Base-by-base conservation (phyloP, 75 land plant species). In the Azolla pinnata region DNA sequence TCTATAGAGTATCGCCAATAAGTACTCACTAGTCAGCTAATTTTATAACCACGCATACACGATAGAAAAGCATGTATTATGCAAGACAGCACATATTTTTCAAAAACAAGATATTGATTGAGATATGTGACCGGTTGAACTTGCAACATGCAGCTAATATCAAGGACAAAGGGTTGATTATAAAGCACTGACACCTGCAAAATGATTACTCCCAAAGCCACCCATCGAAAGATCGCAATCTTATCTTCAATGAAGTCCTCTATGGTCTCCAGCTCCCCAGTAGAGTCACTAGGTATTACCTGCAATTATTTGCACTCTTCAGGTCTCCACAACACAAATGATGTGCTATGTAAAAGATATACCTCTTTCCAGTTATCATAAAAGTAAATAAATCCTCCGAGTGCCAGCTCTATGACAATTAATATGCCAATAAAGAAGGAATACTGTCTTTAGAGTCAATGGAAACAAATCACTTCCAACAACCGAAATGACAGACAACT, bases 281-380 rank as follows among this genome's bases (percentile, higher is more conserved):
- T 92, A 29, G 65, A 76, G 62, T 92, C 97, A 3, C 64, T 66
- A 24, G 97, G 97, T 54, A 92, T 75, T 18, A 61, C 84, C 97
- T 92, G 79, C 48, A 62, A 31, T 14, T 14, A 38, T 14, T 38
- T 38, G 7, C 42, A 8, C 12, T 38, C 7, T 38, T 38, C 42
- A 38, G 42, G 46, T 59, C 29, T 29, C 16, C 29, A 57, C 3
- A 28, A 52, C 19, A 1, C 29, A 31, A 60, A n/a, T n/a, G n/a
- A n/a, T n/a, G n/a, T 42, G n/a, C 3, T 33, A 52, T 18, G 1
- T 30, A 31, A 60, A n/a, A n/a, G n/a, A n/a, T n/a, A n/a, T 42
- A 87, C 97, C 50, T 86, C 77, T 55, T 78, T 65, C 97, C 97
- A 90, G 69, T 71, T 69, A 29, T 75, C 74, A 62, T 90, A 88